These are phyloP conservation scores for Solanum chacoense DNA, from an alignment of 305 asterid species.

Conservation along the genomic window DNA sequence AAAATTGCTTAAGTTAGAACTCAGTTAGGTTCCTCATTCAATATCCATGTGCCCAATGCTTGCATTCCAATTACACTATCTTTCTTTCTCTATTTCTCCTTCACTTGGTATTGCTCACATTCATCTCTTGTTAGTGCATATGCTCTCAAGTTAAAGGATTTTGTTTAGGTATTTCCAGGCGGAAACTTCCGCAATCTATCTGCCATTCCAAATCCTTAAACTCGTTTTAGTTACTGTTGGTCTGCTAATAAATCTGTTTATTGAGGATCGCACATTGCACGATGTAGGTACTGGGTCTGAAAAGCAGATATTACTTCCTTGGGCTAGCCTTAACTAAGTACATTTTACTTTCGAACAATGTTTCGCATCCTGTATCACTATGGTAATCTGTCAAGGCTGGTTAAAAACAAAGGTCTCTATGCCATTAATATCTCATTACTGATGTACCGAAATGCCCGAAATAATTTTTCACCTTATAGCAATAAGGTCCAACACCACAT, in stretches of 20 bases:
- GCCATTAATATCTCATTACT: background rate
- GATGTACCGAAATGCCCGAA: background rate
- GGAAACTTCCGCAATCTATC: background rate
- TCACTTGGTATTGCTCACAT: background rate
- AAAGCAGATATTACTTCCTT: background rate
- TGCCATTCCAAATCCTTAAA: background rate
- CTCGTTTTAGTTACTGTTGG: background rate
- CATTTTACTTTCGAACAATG: background rate
- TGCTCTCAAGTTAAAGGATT: background rate
- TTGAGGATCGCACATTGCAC: background rate
- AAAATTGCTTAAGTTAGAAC: background rate
- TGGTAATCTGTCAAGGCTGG: background rate
- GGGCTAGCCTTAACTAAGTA: background rate
- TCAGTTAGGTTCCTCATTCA: background rate
- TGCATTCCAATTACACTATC: background rate
- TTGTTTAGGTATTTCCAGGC: background rate
- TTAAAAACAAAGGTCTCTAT: background rate
- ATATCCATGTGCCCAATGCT: background rate
- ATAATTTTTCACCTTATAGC: background rate
- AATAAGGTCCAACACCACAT: background rate
- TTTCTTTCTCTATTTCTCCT: background rate
- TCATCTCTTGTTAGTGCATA: background rate
- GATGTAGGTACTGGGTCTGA: background rate
- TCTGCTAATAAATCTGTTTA: background rate
- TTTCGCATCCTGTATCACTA: background rate